These are phyloP conservation scores for Cynara cardunculus DNA, from an alignment of 129 eudicot species.

Conservation along the genomic window DNA sequence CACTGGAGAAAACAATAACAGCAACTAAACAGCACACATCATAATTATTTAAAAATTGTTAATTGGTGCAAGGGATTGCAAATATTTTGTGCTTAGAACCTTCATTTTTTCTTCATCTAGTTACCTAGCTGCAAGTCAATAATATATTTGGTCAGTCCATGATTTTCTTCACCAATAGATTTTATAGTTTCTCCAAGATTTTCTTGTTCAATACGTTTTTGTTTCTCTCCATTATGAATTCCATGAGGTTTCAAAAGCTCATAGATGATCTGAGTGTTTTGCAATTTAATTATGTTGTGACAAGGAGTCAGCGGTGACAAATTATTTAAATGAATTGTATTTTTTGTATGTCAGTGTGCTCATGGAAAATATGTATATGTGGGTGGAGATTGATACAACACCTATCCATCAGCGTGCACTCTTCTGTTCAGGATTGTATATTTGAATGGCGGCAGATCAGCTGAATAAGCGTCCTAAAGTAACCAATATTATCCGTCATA, in stretches of 20 bases:
- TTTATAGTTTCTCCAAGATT: not conserved
- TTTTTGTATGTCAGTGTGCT: slow-evolving; percentile 18
- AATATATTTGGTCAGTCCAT: not conserved
- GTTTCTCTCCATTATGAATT: not conserved
- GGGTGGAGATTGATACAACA: slow-evolving; percentile 22
- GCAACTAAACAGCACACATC: not conserved
- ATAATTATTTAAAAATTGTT: not conserved
- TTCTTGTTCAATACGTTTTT: not conserved
- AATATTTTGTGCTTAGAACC: not conserved
- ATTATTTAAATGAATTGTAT: not conserved
- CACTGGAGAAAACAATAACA: not conserved
- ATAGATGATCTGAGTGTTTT: not conserved
- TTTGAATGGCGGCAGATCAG: slow-evolving; percentile 86
- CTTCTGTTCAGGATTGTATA: slow-evolving; percentile 8
- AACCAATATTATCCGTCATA: slow-evolving; percentile 35
- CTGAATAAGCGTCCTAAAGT: slow-evolving; percentile 45
- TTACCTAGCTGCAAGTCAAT: not conserved
- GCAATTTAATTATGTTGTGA: not conserved
- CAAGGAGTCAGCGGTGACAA: slow-evolving; percentile 4
- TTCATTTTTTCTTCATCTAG: not conserved
- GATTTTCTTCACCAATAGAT: not conserved
- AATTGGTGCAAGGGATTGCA: not conserved
- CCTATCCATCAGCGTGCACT: slow-evolving; percentile 14
- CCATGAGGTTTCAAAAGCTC: not conserved
- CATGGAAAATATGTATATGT: slow-evolving; percentile 19